Evolutionary conservation across 345 rosid species (phyloP), one percentile per base, ranked within the genome.

Genomic region (Trapa bicornis): DNA sequence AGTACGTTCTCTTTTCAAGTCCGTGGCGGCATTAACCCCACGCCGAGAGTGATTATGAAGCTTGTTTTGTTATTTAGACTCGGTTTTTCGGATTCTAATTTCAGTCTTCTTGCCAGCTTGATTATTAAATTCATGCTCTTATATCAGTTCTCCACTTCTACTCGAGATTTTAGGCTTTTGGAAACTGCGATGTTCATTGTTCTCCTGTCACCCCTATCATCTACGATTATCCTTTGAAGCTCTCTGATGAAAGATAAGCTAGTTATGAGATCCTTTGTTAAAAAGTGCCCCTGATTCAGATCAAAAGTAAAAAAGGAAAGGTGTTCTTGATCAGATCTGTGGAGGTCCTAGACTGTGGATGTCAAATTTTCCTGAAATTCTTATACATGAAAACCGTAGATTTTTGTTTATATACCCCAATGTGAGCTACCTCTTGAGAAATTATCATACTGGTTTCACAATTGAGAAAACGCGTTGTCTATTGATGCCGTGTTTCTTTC

Each of bases 121-220:
- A 54, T 54, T 54, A 54, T 35, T 35, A 54, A 54, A 54, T 54
- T n/a, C 60, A n/a, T 54, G 33, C 60, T 54, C 60, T 54, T 45
- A 11, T 11, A 45, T 45, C 48, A 45, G 48, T 45, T 45, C 48
- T 45, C 48, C 13, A 45, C 48, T 2, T 45, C 48, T 4, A 45
- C 7, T 45, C 11, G 13, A 6, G 48, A 11, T 45, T 7, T 2
- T 7, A 6, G 48, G 12, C 2, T 45, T 7, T 2, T 7, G 1
- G 48, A 2, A 45, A 13, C 48, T 45, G 48, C 11, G 48, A 11
- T 45, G 48, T 11, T 45, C 48, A 45, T 6, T 45, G 48, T 45
- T 45, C 48, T 2, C 48, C 13, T 7, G 48, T 45, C 48, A 45
- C 48, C 11, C 48, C 11, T 11, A 11, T 11, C 48, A 3, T 45